phyloP scores from a whole-genome alignment of 2,329 filamentous ascomycete genomes.

The Aspergillus thermomutatus region DNA sequence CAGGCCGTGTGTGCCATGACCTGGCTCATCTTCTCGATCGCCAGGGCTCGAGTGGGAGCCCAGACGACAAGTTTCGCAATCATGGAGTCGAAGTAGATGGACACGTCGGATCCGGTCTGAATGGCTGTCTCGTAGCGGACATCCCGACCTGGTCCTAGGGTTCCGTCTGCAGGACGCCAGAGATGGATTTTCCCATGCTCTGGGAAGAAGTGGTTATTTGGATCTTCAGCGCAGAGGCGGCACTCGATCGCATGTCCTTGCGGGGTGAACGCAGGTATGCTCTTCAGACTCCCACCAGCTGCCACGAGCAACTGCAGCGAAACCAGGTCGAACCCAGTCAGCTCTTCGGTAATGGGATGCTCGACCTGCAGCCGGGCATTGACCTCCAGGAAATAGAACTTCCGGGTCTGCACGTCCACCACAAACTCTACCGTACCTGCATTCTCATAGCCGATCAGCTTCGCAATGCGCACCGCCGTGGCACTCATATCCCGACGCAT shows the following conservation, averaged over 20 bases:
- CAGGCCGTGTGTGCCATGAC: constrained; percentile 50
- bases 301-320: constrained; percentile 32
- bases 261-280: constrained; percentile 23
- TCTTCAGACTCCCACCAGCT: constrained; percentile 27
- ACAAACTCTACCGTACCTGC: constrained; percentile 49
- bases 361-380: constrained; percentile 52
- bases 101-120: constrained; percentile 34
- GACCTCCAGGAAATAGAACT: constrained; percentile 49
- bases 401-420: constrained; percentile 34
- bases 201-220: constrained; percentile 36
- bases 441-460: constrained; percentile 38
- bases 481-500: constrained; percentile 35
- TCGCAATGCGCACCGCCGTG: constrained; percentile 37
- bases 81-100: constrained; percentile 48
- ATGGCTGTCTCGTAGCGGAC: constrained; percentile 45
- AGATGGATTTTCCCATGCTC: constrained; percentile 34
- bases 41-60: constrained; percentile 35
- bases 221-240: constrained; percentile 45
- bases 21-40: constrained; percentile 35
- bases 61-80: constrained; percentile 48
- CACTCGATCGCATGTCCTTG: constrained; percentile 44
- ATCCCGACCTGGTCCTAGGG: constrained; percentile 16
- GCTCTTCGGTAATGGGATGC: constrained; percentile 44
- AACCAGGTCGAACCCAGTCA: constrained; percentile 40
- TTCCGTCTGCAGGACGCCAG: constrained; percentile 28